Evolutionary conservation across 2,329 filamentous ascomycete species (phyloP), one percentile per base, ranked within the genome.

Genomic region (Epichloe aotearoae): DNA sequence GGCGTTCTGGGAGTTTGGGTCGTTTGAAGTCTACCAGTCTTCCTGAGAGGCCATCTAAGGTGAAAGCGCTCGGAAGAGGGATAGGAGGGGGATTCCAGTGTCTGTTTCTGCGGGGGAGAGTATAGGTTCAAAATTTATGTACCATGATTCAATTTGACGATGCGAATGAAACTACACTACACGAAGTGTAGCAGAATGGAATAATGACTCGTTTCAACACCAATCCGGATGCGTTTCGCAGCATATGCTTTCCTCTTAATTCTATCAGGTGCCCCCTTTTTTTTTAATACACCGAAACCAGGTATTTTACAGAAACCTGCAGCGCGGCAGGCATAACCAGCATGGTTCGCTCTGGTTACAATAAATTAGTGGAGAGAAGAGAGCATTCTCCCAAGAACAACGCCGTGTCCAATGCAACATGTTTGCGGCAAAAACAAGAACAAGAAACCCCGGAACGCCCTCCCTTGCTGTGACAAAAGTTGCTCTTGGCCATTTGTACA

Each of bases 1-100:
- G 59, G 82, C 77, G 1, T 86, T 73, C 60, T 87, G 77, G 83
- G 79, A 79, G 65, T 82, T 84, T 66, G 76, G 73, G 2, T 63
- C 68, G 10, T 82, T 84, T 55, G 68, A 76, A 54, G 73, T 84
- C 2, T 84, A 82, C 59, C 64, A 69, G 47, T 43, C 63, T 26
- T 36, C 19, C 8, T 42, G 20, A 12, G 19, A 20, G 10, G 20
- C 19, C 14, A 30, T 11, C 10, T 4, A 11, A 30, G 30, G 30
- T 30, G 30, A 30, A 30, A 30, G 30, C 3, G 11, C 30, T 11
- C 30, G 8, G 30, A 30, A 10, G 10, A 30, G 30, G 26, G 30
- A 11, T 30, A 11, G 30, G 30, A 30, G 30, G 30, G 26, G 30
- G 3, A 30, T 30, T 30, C 3, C 30, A 4, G 1, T 30, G 11